A percentile compares a stretch with the other conserved stretches of the same genome.
Conservation (phyloP, 164 flowering plant genomes). For the Vitis rotundifolia region DNA sequence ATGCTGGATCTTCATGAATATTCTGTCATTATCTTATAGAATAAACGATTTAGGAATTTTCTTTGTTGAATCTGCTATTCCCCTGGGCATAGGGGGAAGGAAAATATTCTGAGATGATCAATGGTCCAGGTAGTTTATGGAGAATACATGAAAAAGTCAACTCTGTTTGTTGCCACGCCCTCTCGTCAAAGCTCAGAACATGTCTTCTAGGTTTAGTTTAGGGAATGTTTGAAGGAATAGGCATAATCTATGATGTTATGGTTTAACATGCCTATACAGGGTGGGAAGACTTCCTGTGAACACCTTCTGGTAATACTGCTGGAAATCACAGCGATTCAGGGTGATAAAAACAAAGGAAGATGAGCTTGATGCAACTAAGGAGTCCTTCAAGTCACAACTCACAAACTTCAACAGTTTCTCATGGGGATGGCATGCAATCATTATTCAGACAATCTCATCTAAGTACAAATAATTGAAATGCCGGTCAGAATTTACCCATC, state of each 20-base stretch:
- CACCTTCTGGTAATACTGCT: background rate
- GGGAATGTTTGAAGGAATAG: background rate
- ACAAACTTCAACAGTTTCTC: too few species aligned
- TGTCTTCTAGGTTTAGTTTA: background rate
- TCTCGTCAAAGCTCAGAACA: background rate
- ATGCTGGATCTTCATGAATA: too few species aligned
- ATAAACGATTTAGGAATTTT: too few species aligned
- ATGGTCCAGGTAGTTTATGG: background rate
- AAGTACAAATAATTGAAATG: too few species aligned
- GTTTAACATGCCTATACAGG: background rate
- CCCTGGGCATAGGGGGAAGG: too few species aligned
- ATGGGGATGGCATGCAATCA: too few species aligned
- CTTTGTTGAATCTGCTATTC: too few species aligned
- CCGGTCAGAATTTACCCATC: conserved; percentile 62
- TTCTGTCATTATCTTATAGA: too few species aligned
- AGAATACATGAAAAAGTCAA: background rate
- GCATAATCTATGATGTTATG: background rate
- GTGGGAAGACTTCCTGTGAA: background rate
- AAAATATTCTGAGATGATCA: too few species aligned
- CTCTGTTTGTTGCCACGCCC: too few species aligned
- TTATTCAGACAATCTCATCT: too few species aligned
- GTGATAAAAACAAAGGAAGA: background rate
- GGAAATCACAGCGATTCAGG: background rate
- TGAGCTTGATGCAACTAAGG: background rate
- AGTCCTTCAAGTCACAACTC: too few species aligned